phyloP scores from a whole-genome alignment of 345 rosid species.

The Clausena lansium region DNA sequence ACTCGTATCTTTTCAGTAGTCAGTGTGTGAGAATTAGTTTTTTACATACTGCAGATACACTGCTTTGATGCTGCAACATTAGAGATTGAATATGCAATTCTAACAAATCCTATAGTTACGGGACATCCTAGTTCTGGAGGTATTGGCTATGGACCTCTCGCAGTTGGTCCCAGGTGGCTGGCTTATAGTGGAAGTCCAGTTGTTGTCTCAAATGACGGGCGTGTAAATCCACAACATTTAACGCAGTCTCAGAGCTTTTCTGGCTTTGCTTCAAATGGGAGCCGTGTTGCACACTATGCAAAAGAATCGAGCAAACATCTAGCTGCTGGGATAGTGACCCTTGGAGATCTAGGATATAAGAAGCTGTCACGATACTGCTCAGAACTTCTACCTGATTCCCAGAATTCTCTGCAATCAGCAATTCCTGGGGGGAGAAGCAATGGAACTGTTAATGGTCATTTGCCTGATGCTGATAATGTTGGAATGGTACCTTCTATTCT shows the following conservation, averaged over 20 bases:
- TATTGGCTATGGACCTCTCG: slow-evolving; percentile 89
- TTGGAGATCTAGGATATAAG: slow-evolving; percentile 86
- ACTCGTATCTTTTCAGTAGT: neutral
- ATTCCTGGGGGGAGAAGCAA: slow-evolving; percentile 56
- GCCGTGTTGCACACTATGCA: slow-evolving; percentile 71
- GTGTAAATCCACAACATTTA: slow-evolving; percentile 64
- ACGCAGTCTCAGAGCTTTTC: slow-evolving; percentile 51
- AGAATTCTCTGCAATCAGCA: slow-evolving; percentile 37
- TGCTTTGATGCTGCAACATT: slow-evolving; percentile 72
- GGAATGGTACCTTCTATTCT: slow-evolving; percentile 65
- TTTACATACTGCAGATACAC: slow-evolving; percentile 62
- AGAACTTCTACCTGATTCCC: slow-evolving; percentile 73
- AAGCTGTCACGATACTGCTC: slow-evolving; percentile 66
- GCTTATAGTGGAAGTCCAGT: slow-evolving; percentile 86
- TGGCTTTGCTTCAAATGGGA: slow-evolving; percentile 49
- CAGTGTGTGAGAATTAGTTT: slow-evolving; percentile 12
- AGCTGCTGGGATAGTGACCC: slow-evolving; percentile 76
- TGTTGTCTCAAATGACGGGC: slow-evolving; percentile 42
- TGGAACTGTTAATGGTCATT: slow-evolving; percentile 52
- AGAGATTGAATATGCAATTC: slow-evolving; percentile 56
- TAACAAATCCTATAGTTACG: slow-evolving; percentile 56
- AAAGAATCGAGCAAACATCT: slow-evolving; percentile 90
- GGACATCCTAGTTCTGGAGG: slow-evolving; percentile 54
- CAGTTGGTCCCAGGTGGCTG: slow-evolving; percentile 94
- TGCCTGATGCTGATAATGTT: slow-evolving; percentile 59